Conservation (phyloP, 192 early-diverging fungal genomes). For the Kickxella alabastrina region DNA sequence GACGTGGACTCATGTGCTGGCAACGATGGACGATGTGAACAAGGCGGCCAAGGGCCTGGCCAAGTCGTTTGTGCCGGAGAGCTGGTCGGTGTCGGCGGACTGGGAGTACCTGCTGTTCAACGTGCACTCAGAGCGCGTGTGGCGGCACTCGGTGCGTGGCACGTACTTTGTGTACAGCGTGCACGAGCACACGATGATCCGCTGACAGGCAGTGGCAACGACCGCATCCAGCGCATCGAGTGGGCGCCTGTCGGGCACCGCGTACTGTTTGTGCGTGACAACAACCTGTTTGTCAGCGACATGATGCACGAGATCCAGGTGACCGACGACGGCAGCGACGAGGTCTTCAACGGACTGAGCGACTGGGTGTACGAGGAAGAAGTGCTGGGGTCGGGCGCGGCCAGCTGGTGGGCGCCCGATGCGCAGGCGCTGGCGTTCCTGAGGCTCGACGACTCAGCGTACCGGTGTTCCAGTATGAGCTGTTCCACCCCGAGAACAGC, state of each 20-base stretch:
- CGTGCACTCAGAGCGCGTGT: conserved; percentile 61
- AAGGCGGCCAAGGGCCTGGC: conserved; percentile 24
- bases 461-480: conserved; percentile 69
- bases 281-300: conserved; percentile 82
- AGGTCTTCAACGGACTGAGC: conserved; percentile 87
- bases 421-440: conserved; percentile 73
- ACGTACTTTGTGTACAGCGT: conserved; percentile 78
- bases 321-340: conserved; percentile 78
- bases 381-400: conserved; percentile 61
- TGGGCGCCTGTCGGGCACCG: conserved; percentile 79
- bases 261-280: conserved; percentile 81
- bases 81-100: conserved; percentile 69
- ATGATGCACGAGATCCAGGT: conserved; percentile 64
- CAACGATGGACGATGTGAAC: conserved; percentile 16
- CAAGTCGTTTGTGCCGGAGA: conserved; percentile 41
- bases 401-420: conserved; percentile 89
- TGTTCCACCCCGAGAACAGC: conserved; percentile 62
- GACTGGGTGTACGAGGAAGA: conserved; percentile 99
- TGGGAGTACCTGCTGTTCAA: conserved; percentile 72
- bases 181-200: conserved; percentile 54
- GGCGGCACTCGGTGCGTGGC: conserved; percentile 81
- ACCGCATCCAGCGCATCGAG: conserved; percentile 58
- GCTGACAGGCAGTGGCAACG: conserved; percentile 49
- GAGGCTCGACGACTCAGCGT: conserved; percentile 85
- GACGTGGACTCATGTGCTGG: conserved; percentile 37